Evolutionary conservation across 495 filamentous ascomycete genomes (phyloP).

Genomic region (Letharia lupina): DNA sequence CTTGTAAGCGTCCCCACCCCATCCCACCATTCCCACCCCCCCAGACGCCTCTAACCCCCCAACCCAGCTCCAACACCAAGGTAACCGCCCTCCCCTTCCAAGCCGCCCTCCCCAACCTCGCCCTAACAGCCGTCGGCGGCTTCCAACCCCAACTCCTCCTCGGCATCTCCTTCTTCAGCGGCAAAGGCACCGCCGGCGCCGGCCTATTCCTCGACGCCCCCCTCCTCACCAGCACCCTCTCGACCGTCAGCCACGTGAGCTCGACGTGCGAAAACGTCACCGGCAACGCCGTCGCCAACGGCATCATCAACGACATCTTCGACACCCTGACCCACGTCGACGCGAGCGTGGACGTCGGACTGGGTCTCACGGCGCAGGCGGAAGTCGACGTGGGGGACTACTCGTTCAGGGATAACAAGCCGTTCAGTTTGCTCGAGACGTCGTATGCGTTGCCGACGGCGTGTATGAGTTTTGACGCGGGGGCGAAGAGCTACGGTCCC

Average conservation of each 20-base stretch:
- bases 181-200: conserved; percentile 20
- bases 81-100: conserved; percentile 28
- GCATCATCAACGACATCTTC: conserved; percentile 16
- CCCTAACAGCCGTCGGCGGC: conserved; percentile 22
- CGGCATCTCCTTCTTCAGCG: conserved; percentile 23
- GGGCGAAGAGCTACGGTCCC: conserved; percentile 14
- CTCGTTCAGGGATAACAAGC: background rate
- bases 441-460: conserved; percentile 22
- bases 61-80: conserved; percentile 21
- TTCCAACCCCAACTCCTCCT: conserved; percentile 29
- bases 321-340: conserved; percentile 23
- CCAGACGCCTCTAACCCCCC: background rate
- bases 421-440: conserved; percentile 11
- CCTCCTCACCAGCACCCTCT: conserved; percentile 22
- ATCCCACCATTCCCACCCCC: background rate
- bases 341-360: conserved; percentile 20
- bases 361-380: conserved; percentile 24
- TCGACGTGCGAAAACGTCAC: conserved; percentile 19
- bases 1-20: conserved; percentile 24
- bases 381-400: conserved; percentile 2
- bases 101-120: conserved; percentile 17
- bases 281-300: conserved; percentile 14
- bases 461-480: conserved; percentile 24
- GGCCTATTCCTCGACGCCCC: conserved; percentile 28
- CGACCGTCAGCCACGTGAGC: conserved; percentile 3